Base-by-base conservation (phyloP, 1,139 yeast species). In the Yamadazyma membranifaciens region DNA sequence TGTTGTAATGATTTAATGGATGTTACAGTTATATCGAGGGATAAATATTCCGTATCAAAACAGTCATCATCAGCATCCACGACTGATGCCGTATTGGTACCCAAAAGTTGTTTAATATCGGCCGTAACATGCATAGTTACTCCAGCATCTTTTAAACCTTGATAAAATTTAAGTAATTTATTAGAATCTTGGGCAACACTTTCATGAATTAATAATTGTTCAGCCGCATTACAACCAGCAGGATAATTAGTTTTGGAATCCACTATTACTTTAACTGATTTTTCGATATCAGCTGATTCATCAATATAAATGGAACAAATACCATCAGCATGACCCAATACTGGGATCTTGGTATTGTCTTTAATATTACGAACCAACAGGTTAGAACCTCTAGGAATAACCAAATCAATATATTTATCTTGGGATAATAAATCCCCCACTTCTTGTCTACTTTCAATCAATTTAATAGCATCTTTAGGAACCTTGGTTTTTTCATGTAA, bases 281-380 rank as follows among this genome's bases (percentile, higher is more conserved):
- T 88, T 12, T 63, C 74, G 11, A 86, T 51, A 53, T 88, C 91
- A 3, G 94, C 94, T 35, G 76, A 80, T 41, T 75, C 73, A 59
- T 91, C 95, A 24, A 91, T 73, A 57, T 81, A 94, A 14, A 91
- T 79, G 3, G 96, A 82, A 63, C 98, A 92, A 44, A 92, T 85
- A 38, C 99, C 99, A 62, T 92, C 98, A 9, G 99, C 98, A 62
- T 94, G 99, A 40, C 99, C 99, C 62, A 94, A 68, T 6, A 94
- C 98, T 3, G 98, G 97, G 51, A 94, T 94, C 60, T 89, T 88
- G 25, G 98, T 92, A 57, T 80, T 80, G 32, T 79, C 74, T 63
- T 94, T 92, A 61, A 94, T 89, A 60, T 74, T 79, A 51, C 87
- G 78, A 17, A 94, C 99, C 47, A 94, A 75, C 46, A 81, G 94